Percentiles rank a stretch among this genome's conserved stretches.
These are phyloP conservation scores for Aphanomyces invadans DNA, from an alignment of 352 stramenopile genomes.

Conservation along the genomic window DNA sequence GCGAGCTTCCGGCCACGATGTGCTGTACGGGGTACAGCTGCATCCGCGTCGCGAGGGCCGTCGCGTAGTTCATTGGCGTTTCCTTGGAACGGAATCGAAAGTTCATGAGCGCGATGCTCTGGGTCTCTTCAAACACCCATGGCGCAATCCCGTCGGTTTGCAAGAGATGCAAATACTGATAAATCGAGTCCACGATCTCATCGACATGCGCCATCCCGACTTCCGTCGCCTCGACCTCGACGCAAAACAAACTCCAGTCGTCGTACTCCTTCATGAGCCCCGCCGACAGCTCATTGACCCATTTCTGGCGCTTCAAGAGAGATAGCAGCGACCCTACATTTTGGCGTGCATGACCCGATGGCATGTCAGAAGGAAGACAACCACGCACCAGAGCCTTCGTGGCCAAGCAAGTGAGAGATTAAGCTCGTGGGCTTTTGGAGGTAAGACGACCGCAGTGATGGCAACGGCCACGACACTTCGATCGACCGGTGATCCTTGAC, in stretches of 20 bases:
- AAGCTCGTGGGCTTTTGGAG: slow-evolving; percentile 75
- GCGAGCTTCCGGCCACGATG: slow-evolving; percentile 49
- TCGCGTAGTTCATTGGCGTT: slow-evolving; percentile 60
- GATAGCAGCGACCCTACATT: slow-evolving; percentile 75
- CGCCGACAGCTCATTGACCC: slow-evolving; percentile 57
- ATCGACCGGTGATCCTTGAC: slow-evolving; percentile 56
- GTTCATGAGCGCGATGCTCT: slow-evolving; percentile 45
- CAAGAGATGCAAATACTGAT: slow-evolving; percentile 58
- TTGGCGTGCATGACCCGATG: no score
- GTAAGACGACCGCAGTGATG: slow-evolving; percentile 34
- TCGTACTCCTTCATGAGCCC: slow-evolving; percentile 62
- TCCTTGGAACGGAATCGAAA: slow-evolving; percentile 79
- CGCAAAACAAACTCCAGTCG: slow-evolving; percentile 56
- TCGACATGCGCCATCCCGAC: slow-evolving; percentile 48
- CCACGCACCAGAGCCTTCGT: slow-evolving; percentile 79
- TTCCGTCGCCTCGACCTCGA: slow-evolving; percentile 67
- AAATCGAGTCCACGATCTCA: slow-evolving; percentile 54
- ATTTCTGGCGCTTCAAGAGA: slow-evolving; percentile 81
- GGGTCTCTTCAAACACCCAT: slow-evolving; percentile 66
- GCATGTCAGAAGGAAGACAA: no score
- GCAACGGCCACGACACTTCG: slow-evolving; percentile 43
- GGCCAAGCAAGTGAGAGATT: slow-evolving; percentile 88
- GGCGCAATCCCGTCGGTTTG: slow-evolving; percentile 35
- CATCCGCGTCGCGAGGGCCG: slow-evolving; percentile 56
- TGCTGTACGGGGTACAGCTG: slow-evolving; percentile 53